These are phyloP conservation scores for Suillus tomentosus DNA, from an alignment of 768 basidiomycete genomes.

Conservation along the genomic window DNA sequence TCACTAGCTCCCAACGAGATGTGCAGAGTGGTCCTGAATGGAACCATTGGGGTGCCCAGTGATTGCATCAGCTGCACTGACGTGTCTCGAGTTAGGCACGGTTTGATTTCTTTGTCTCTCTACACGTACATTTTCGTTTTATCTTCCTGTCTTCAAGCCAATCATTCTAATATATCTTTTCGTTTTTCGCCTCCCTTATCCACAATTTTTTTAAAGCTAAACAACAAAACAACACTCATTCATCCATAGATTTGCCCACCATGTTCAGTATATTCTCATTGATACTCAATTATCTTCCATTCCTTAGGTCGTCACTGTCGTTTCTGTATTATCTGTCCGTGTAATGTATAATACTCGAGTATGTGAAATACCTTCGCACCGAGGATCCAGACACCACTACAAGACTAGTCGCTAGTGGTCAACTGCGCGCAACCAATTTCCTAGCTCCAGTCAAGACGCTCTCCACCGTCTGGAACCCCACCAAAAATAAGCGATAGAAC, in stretches of 20 bases:
- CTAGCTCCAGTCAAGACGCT: too few species aligned
- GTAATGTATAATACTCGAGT: neutral
- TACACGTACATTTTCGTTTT: constrained; percentile 17
- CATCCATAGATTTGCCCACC: neutral
- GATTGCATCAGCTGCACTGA: neutral
- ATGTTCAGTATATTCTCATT: neutral
- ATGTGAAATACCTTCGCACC: neutral
- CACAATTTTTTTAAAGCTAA: constrained; percentile 13
- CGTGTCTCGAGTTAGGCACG: neutral
- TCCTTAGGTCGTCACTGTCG: constrained; percentile 9
- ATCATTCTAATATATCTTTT: constrained; percentile 12
- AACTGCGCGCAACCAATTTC: constrained; percentile 37
- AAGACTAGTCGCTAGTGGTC: constrained; percentile 22
- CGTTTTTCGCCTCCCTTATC: constrained; percentile 12
- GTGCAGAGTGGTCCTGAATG: constrained; percentile 2
- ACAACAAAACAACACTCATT: neutral
- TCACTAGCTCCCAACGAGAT: constrained; percentile 1
- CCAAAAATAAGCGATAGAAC: too few species aligned
- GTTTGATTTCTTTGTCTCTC: constrained; percentile 1
- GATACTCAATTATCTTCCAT: neutral
- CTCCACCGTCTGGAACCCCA: too few species aligned
- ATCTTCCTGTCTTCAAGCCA: constrained; percentile 17
- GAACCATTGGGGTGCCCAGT: constrained; percentile 5
- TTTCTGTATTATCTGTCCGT: neutral
- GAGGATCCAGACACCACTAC: neutral